Base-by-base conservation (phyloP, 2,329 filamentous ascomycete genomes). In the Ceratocystis diversiconidia region DNA sequence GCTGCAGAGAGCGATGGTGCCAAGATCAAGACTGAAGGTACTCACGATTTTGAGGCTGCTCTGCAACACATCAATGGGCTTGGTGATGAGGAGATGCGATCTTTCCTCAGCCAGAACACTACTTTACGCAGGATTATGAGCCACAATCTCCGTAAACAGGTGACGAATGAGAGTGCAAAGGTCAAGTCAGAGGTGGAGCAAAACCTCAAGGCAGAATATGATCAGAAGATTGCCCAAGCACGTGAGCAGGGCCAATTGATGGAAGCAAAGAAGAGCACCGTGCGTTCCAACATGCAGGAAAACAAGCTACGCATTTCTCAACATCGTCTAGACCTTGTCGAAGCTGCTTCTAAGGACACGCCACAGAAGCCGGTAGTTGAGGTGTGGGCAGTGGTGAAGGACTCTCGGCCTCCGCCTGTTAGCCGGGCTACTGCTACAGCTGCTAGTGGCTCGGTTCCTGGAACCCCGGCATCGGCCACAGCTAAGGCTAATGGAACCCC, bases 261-360 rank as follows among this genome's bases (percentile, higher is more conserved):
- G 76, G 85, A 86, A 57, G 83, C 85, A 44, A 92, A 92, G 77
- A 90, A 89, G 73, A 83, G 82, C 64, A 83, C 83, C 1, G 78
- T 89, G 61, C 88, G 88, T 69, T 80, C 92, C 69, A 92, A 90
- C 73, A 88, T 95, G 84, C 79, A 85, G 5, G 87, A 92, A 70
- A 89, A 86, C 70, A 85, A 86, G 72, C 76, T 81, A 60, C 83
- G 81, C 68, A 76, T 78, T 7, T 83, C 85, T 0, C 80, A 80
- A 62, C 88, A 87, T 3, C 95, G 94, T 76, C 76, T 95, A 41
- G 82, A 83, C 1, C 84, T 94, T 1, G 88, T 97, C 2, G 83
- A 91, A 71, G 88, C 85, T 60, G 92, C 92, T 12, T 90, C 88
- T 0, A 81, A 80, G n/a, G 88, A 95, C 61, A 96, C 92, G 0